Percentiles rank a stretch among this genome's conserved stretches.
phyloP scores from a whole-genome alignment of 371 early-diverging fungal genomes.

The Dichotomocladium elegans region DNA sequence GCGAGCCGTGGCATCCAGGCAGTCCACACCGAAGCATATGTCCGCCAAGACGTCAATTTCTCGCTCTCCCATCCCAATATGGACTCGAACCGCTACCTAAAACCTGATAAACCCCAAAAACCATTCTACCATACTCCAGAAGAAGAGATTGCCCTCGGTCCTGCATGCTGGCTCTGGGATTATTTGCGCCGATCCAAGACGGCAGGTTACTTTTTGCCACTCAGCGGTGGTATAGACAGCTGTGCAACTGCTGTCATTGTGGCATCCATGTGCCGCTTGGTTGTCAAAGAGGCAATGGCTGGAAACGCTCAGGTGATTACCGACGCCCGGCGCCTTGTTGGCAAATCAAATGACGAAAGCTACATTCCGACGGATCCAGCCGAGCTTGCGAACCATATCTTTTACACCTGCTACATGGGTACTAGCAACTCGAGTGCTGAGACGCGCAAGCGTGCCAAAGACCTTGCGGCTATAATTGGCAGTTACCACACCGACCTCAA shows the following conservation, averaged over 20 bases:
- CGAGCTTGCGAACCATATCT: conserved; percentile 80
- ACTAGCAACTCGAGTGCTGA: conserved; percentile 86
- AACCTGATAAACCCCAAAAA: conserved; percentile 24
- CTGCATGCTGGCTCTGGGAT: conserved; percentile 99
- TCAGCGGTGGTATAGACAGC: conserved; percentile 97
- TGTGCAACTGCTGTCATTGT: conserved; percentile 93
- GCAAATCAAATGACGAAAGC: conserved; percentile 41
- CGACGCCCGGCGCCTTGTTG: conserved; percentile 73
- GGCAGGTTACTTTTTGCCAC: conserved; percentile 91
- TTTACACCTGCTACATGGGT: conserved; percentile 97
- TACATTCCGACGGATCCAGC: conserved; percentile 77
- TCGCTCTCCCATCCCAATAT: conserved; percentile 47
- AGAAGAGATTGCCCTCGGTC: conserved; percentile 89
- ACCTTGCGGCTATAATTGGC: conserved; percentile 80
- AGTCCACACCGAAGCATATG: conserved; percentile 52
- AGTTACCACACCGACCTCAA: conserved; percentile 87
- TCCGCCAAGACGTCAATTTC: conserved; percentile 58
- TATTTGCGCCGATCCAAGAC: conserved; percentile 89
- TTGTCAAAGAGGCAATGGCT: conserved; percentile 60
- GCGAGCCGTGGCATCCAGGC: conserved; percentile 86
- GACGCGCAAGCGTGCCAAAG: conserved; percentile 78
- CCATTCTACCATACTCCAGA: conserved; percentile 60
- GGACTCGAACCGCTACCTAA: conserved; percentile 28
- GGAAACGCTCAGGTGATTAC: conserved; percentile 71
- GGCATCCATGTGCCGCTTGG: conserved; percentile 91